Conservation (phyloP, 768 basidiomycete species). For the Tulasnella calospora region DNA sequence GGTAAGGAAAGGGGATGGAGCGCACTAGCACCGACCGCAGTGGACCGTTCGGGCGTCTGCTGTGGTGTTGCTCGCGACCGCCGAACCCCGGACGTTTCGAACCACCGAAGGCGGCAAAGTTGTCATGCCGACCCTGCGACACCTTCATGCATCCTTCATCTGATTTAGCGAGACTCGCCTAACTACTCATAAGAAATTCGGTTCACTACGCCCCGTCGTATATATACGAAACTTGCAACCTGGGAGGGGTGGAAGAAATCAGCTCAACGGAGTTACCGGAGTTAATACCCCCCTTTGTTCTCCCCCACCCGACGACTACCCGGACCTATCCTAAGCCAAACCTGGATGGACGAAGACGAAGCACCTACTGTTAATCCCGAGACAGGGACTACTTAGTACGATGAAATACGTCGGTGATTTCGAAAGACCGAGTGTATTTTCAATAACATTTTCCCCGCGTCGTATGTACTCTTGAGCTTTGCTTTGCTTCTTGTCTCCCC, state of each 20-base stretch:
- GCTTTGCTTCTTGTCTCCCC: too few species aligned
- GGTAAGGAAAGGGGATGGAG: background rate
- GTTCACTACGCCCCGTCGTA: background rate
- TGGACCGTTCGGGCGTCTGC: background rate
- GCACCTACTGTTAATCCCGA: too few species aligned
- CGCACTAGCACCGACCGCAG: conserved; percentile 1
- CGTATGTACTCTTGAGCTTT: too few species aligned
- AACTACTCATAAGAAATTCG: background rate
- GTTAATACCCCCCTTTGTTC: too few species aligned
- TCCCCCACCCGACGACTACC: too few species aligned
- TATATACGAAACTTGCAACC: background rate
- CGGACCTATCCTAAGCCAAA: too few species aligned
- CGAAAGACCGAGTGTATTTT: too few species aligned
- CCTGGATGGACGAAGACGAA: too few species aligned
- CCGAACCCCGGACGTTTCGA: background rate
- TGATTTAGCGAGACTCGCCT: background rate
- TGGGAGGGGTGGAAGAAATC: background rate
- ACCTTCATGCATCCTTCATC: background rate
- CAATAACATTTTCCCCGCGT: too few species aligned
- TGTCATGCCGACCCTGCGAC: conserved; percentile 2
- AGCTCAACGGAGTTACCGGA: too few species aligned
- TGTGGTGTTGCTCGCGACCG: background rate
- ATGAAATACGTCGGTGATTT: too few species aligned
- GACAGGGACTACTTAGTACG: too few species aligned
- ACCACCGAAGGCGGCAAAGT: background rate